Conservation (phyloP, 768 basidiomycete genomes). For the Cubamyces lactineus region DNA sequence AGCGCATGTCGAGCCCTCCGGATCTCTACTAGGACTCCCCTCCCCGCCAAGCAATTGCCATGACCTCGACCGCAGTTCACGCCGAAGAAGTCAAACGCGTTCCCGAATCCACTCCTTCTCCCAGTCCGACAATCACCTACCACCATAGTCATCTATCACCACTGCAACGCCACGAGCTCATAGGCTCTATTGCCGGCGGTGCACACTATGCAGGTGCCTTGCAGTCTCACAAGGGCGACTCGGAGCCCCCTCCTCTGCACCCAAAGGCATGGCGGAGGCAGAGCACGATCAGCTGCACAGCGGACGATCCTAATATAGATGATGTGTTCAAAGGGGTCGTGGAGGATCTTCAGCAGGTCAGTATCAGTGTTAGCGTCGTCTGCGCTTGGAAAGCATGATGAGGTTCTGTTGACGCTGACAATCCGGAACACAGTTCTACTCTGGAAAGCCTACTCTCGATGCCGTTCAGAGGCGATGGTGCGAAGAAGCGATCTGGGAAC, state of each 20-base stretch:
- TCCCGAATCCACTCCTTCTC: background rate
- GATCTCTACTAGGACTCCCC: too few species aligned
- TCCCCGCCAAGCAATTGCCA: too few species aligned
- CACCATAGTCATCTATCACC: constrained; percentile 15
- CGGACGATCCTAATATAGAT: constrained; percentile 20
- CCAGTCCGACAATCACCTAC: constrained; percentile 18
- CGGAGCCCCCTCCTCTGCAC: constrained; percentile 14
- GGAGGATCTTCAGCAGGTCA: constrained; percentile 55
- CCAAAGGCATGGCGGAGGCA: constrained; percentile 3
- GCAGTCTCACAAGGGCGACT: constrained; percentile 6
- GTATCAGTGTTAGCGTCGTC: constrained; percentile 2
- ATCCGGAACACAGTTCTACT: constrained; percentile 43
- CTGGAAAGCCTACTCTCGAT: constrained; percentile 53
- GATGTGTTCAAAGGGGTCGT: constrained; percentile 48
- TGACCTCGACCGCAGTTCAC: too few species aligned
- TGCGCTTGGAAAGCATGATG: background rate
- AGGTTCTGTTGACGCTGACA: background rate
- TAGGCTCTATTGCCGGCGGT: constrained; percentile 61
- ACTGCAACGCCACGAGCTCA: constrained; percentile 54
- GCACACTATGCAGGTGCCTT: constrained; percentile 62
- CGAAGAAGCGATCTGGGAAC: constrained; percentile 60
- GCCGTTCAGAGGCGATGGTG: constrained; percentile 58
- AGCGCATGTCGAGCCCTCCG: too few species aligned
- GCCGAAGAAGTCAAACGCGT: background rate
- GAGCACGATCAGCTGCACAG: constrained; percentile 18